phyloP scores from a whole-genome alignment of 805 yeast species.

The Phaffomyces opuntiae region DNA sequence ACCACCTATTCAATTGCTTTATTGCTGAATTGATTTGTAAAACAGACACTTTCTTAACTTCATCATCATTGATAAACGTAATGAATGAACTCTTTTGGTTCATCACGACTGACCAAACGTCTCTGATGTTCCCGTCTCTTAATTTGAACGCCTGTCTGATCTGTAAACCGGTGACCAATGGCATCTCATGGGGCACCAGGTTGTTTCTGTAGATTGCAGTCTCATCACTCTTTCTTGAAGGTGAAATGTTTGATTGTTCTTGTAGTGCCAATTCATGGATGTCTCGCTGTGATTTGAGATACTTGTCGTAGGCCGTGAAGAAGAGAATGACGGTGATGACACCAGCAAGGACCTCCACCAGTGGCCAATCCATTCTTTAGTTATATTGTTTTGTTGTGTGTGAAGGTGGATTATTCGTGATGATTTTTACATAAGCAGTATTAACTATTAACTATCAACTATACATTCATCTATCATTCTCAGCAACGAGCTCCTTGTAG shows the following conservation, averaged over 20 bases:
- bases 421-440: no score
- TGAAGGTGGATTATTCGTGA: no score
- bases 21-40: conserved; percentile 26
- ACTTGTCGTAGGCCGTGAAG: conserved; percentile 19
- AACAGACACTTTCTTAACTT: conserved; percentile 5
- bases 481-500: conserved; percentile 21
- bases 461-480: conserved; percentile 16
- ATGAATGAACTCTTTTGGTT: conserved; percentile 19
- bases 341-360: background rate
- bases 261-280: conserved; percentile 49
- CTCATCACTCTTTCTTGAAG: conserved; percentile 60
- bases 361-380: no score
- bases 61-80: conserved; percentile 22
- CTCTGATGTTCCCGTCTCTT: conserved; percentile 70
- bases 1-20: conserved; percentile 18
- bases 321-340: conserved; percentile 38
- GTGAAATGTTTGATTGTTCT: conserved; percentile 59
- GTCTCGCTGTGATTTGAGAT: conserved; percentile 36
- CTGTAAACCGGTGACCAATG: conserved; percentile 61
- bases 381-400: no score
- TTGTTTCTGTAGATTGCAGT: conserved; percentile 72
- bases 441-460: no score
- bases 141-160: conserved; percentile 57
- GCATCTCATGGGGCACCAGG: conserved; percentile 64
- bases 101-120: conserved; percentile 57